phyloP scores from a whole-genome alignment of 2,329 filamentous ascomycete species.

The Penicillium sp. region DNA sequence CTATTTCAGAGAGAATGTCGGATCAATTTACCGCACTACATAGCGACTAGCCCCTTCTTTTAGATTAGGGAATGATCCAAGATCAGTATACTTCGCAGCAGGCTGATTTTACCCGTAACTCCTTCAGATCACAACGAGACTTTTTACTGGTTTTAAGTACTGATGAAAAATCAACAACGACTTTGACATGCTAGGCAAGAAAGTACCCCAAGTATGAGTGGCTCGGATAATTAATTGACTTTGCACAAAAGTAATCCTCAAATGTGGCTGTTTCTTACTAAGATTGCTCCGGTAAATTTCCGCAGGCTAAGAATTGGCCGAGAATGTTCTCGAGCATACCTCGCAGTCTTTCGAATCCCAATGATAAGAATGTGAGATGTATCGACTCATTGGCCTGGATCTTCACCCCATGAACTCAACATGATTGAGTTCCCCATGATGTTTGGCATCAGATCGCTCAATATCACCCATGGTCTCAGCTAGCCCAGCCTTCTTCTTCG shows the following conservation, averaged over 20 bases:
- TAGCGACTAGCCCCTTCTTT: neutral
- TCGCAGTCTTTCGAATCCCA: neutral
- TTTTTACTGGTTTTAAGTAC: too few species aligned
- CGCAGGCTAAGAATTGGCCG: too few species aligned
- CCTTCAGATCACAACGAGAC: too few species aligned
- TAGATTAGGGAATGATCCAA: neutral
- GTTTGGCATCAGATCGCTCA: conserved; percentile 2
- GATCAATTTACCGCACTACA: neutral
- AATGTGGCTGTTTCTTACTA: too few species aligned
- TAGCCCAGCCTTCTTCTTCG: conserved; percentile 3
- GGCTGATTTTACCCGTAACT: too few species aligned
- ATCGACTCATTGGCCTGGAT: neutral
- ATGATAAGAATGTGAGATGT: neutral
- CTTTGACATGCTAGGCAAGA: too few species aligned
- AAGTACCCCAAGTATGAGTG: too few species aligned
- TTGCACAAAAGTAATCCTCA: too few species aligned
- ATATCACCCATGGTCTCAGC: conserved; percentile 4
- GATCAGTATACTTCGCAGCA: too few species aligned
- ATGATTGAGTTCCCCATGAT: neutral
- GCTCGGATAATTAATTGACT: too few species aligned
- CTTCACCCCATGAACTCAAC: conserved; percentile 1
- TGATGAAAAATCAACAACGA: too few species aligned
- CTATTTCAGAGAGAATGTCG: neutral
- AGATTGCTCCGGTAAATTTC: too few species aligned
- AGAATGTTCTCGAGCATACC: neutral